Base-by-base conservation (phyloP, 192 early-diverging fungal species). In the Backusella morwellensis region DNA sequence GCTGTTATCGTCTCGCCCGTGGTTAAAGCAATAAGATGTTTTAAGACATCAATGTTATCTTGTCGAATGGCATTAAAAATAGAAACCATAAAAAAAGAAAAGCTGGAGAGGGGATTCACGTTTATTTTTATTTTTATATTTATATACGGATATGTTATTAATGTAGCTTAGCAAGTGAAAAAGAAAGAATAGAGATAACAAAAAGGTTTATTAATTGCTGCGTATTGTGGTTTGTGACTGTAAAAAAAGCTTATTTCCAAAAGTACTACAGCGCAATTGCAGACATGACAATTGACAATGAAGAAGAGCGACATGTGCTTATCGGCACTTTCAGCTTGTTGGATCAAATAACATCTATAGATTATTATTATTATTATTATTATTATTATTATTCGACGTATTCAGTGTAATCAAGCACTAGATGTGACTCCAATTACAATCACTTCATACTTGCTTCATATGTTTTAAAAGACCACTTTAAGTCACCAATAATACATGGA, bases 51-150 rank as follows among this genome's bases (percentile, higher is more conserved):
- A 66, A 81, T 77, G 78, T 84, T 72, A 50, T 84, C 78, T 35
- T 81, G 44, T 75, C 66, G 66, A 36, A 84, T 68, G 47, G 82
- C 78, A 72, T 74, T 79, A 67, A 80, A 83, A 70, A 83, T 72
- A 42, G 81, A 78, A 52, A 35, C 66, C 74, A 59, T 66, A 35
- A 66, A 56, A 63, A 63, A 63, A 63, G 8, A 29, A 63, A 63
- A 63, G 17, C 47, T 17, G 19, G 47, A 50, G 15, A 50, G 47
- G 6, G 47, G 47, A n/a, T 19, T 21, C 19, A 50, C 15, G 47
- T n/a, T 50, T 50, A 50, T 50, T 6, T n/a, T 50, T 50, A 50
- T 50, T 6, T 50, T 26, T 59, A 59, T 26, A 59, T 59, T 7
- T 50, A 19, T 40, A 40, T 40, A 21, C 21, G 50, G 17, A 54